These are phyloP conservation scores for Leccinum subgranulosum DNA, from an alignment of 768 basidiomycete species.

Conservation along the genomic window DNA sequence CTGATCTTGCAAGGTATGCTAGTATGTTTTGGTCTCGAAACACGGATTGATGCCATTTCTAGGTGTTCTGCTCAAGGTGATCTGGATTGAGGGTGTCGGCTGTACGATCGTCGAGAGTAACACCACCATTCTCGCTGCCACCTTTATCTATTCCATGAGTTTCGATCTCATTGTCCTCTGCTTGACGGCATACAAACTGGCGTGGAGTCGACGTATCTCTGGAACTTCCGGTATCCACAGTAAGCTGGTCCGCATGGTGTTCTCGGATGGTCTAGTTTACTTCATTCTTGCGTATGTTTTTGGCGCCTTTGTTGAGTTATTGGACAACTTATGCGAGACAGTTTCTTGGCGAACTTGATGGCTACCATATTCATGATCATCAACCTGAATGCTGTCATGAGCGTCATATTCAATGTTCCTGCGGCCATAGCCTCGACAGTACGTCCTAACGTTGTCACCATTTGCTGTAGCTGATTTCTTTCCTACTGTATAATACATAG, in stretches of 20 bases:
- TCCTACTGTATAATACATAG: conserved; percentile 24
- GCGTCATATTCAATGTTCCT: conserved; percentile 62
- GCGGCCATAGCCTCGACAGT: conserved; percentile 55
- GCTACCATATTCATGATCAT: conserved; percentile 62
- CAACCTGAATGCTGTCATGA: conserved; percentile 66
- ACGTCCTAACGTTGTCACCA: conserved; percentile 14
- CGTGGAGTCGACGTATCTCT: conserved; percentile 20
- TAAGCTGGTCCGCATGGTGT: conserved; percentile 60
- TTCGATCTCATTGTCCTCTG: conserved; percentile 63
- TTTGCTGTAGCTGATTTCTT: neutral
- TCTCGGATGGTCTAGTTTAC: conserved; percentile 68
- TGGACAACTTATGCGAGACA: conserved; percentile 19
- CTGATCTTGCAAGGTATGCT: conserved; percentile 58
- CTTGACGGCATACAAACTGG: conserved; percentile 60
- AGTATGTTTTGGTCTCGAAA: neutral
- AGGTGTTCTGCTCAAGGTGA: conserved; percentile 60
- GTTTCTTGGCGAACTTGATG: conserved; percentile 40
- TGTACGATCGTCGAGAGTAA: conserved; percentile 61
- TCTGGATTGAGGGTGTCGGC: conserved; percentile 45
- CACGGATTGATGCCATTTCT: neutral
- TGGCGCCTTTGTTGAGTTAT: conserved; percentile 18
- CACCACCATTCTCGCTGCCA: conserved; percentile 61
- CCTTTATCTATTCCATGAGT: conserved; percentile 75
- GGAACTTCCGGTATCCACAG: conserved; percentile 31
- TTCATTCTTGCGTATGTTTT: conserved; percentile 67